Conservation (phyloP, 257 asterid genomes). For the Marsdenia floribunda region DNA sequence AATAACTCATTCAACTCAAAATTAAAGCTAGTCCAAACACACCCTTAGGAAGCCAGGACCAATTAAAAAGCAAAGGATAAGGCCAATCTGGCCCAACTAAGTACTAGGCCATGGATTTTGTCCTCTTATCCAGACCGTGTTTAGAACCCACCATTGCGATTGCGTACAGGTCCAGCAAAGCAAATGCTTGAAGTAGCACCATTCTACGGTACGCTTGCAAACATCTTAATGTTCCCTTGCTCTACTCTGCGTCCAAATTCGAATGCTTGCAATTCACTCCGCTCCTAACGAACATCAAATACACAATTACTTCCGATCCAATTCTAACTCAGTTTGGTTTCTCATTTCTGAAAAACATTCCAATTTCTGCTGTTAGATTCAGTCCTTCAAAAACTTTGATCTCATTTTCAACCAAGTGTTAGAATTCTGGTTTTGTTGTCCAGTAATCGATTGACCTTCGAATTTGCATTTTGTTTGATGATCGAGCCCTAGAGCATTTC, state of each 20-base stretch:
- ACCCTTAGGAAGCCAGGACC: not conserved
- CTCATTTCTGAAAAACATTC: not conserved
- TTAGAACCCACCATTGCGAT: not conserved
- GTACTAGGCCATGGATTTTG: not conserved
- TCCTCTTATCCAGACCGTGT: not conserved
- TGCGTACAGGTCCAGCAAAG: not conserved
- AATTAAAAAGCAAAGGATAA: no score
- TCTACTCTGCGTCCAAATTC: constrained; percentile 3
- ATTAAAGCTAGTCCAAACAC: no score
- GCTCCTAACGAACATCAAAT: constrained; percentile 6
- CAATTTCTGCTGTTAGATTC: not conserved
- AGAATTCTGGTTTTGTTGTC: no score
- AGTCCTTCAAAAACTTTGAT: not conserved
- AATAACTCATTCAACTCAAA: no score
- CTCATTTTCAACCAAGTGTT: not conserved
- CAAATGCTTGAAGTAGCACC: not conserved
- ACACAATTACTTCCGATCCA: constrained; percentile 18
- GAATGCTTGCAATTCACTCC: constrained; percentile 13
- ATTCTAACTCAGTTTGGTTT: not conserved
- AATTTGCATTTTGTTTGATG: constrained; percentile 9
- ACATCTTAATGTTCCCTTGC: not conserved
- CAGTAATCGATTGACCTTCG: not conserved
- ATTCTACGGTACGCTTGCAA: not conserved
- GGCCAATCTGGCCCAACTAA: not conserved
- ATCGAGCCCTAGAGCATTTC: constrained; percentile 17